Percentiles rank a stretch among this genome's conserved stretches.
phyloP scores from a whole-genome alignment of 1,284 basidiomycete species.

The Moesziomyces antarcticus region DNA sequence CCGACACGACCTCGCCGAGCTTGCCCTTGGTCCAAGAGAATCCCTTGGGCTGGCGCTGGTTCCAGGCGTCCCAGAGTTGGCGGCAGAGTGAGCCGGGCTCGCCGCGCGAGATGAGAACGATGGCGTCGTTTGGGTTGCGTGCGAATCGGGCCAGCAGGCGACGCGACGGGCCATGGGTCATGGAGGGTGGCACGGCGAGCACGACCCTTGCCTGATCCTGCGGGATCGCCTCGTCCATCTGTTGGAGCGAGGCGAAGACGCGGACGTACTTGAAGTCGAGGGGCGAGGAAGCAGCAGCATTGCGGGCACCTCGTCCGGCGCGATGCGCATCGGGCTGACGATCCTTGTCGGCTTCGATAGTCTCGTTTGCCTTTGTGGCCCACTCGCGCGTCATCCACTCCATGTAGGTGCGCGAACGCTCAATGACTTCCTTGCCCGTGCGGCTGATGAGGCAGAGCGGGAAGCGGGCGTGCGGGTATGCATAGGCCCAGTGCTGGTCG shows the following conservation, averaged over 20 bases:
- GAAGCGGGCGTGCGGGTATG: slow-evolving; percentile 72
- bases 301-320: slow-evolving; percentile 3
- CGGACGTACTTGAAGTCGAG: slow-evolving; percentile 75
- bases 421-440: slow-evolving; percentile 91
- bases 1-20: slow-evolving; percentile 79
- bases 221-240: slow-evolving; percentile 83
- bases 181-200: slow-evolving; percentile 87
- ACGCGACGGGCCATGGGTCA: slow-evolving; percentile 92
- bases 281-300: slow-evolving; percentile 38
- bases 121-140: slow-evolving; percentile 72
- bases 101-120: slow-evolving; percentile 68
- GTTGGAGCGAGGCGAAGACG: slow-evolving; percentile 84
- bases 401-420: slow-evolving; percentile 95
- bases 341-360: slow-evolving; percentile 42
- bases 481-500: slow-evolving; percentile 97
- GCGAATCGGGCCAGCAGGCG: slow-evolving; percentile 86
- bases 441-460: slow-evolving; percentile 87
- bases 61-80: slow-evolving; percentile 86
- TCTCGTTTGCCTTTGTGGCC: slow-evolving; percentile 67
- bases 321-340: slow-evolving; percentile 1
- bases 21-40: slow-evolving; percentile 85
- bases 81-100: slow-evolving; percentile 84
- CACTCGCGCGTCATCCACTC: slow-evolving; percentile 97
- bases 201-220: slow-evolving; percentile 83
- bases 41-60: slow-evolving; percentile 79